Conservation (phyloP, 2,329 filamentous ascomycete species). For the Trichoderma sp. region DNA sequence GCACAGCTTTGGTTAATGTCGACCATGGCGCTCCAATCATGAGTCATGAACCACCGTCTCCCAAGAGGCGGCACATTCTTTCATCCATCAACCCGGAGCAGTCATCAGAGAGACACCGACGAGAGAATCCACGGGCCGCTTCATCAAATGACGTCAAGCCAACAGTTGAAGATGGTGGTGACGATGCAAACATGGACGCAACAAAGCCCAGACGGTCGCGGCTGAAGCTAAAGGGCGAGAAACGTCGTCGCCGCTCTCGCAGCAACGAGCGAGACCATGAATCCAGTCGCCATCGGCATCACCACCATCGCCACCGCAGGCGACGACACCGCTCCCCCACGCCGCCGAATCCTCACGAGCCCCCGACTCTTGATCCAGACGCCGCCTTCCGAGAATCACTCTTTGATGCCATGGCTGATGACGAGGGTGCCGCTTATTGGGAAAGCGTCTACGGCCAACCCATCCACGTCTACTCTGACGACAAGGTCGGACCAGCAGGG, state of each 20-base stretch:
- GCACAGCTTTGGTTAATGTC: background rate
- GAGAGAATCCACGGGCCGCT: background rate
- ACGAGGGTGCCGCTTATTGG: conserved; percentile 95
- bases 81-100: conserved; percentile 46
- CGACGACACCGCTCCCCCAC: conserved; percentile 44
- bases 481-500: conserved; percentile 44
- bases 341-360: conserved; percentile 47
- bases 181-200: conserved; percentile 25
- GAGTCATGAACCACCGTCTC: conserved; percentile 35
- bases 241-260: conserved; percentile 28
- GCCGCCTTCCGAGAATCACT: conserved; percentile 87
- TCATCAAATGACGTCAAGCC: background rate
- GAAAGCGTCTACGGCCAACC: conserved; percentile 95
- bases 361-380: conserved; percentile 60
- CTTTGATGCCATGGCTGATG: conserved; percentile 95
- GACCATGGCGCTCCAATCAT: conserved; percentile 32
- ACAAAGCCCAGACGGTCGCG: conserved; percentile 33
- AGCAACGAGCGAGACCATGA: conserved; percentile 28
- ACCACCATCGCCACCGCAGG: conserved; percentile 32
- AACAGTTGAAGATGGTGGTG: background rate
- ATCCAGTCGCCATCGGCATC: conserved; percentile 21
- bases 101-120: background rate
- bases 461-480: conserved; percentile 72
- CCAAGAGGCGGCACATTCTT: conserved; percentile 48
- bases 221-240: conserved; percentile 36